Percentiles rank a stretch among this genome's conserved stretches.
Conservation (phyloP, 345 rosid genomes). For the Aquilaria malaccensis region DNA sequence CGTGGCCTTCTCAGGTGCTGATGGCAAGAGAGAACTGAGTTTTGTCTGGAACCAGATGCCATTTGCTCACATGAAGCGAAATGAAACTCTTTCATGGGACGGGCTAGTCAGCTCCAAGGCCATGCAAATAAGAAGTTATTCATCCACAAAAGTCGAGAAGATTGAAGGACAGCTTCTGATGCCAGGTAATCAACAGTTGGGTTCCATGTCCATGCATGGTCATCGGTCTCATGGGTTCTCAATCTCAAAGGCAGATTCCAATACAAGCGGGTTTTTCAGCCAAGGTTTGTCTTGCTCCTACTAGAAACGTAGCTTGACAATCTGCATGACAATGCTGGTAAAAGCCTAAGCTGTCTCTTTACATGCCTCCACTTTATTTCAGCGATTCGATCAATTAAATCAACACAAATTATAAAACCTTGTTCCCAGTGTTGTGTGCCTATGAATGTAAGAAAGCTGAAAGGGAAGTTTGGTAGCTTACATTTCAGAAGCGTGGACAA, state of each 20-base stretch:
- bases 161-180: slow-evolving; percentile 27
- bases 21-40: slow-evolving; percentile 51
- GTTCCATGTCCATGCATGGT: slow-evolving; percentile 14
- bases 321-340: no score
- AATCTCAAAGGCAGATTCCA: slow-evolving; percentile 27
- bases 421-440: no score
- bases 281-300: slow-evolving; percentile 31
- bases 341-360: no score
- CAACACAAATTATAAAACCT: no score
- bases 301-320: neutral
- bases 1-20: slow-evolving; percentile 29
- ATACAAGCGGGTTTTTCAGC: slow-evolving; percentile 22
- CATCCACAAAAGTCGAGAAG: slow-evolving; percentile 33
- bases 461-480: no score
- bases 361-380: no score
- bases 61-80: slow-evolving; percentile 29
- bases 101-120: slow-evolving; percentile 32
- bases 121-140: slow-evolving; percentile 37
- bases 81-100: slow-evolving; percentile 35
- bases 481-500: no score
- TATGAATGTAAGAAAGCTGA: no score
- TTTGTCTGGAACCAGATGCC: slow-evolving; percentile 40
- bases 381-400: no score
- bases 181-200: slow-evolving; percentile 21
- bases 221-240: slow-evolving; percentile 35